These are phyloP conservation scores for Cryptosporidium sp. DNA, from an alignment of 169 alveolate species.

Conservation along the genomic window DNA sequence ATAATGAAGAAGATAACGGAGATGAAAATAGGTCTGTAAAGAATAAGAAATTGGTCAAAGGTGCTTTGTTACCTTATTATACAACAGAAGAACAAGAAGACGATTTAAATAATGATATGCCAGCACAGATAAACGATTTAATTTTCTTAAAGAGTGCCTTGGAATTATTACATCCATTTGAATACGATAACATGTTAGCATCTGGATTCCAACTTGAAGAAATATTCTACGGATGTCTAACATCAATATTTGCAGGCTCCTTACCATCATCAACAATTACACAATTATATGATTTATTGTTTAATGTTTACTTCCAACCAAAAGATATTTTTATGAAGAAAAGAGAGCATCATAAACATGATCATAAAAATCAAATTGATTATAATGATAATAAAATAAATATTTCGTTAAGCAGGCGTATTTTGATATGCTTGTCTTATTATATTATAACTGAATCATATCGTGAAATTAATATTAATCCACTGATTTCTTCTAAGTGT, in stretches of 20 bases:
- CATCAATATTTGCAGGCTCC: constrained; percentile 70
- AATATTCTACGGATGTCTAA: constrained; percentile 47
- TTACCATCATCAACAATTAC: constrained; percentile 71
- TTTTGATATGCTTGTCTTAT: constrained; percentile 57
- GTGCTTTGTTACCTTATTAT: constrained; percentile 55
- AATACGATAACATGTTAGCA: constrained; percentile 72
- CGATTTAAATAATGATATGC: constrained; percentile 65
- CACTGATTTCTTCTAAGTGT: constrained; percentile 61
- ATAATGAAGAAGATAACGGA: constrained; percentile 3
- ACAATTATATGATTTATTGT: constrained; percentile 55
- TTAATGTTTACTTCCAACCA: constrained; percentile 73
- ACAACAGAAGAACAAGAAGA: constrained; percentile 66
- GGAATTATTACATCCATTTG: constrained; percentile 66
- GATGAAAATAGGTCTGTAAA: background rate
- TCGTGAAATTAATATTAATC: constrained; percentile 74
- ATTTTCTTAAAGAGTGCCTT: constrained; percentile 59
- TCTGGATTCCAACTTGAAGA: constrained; percentile 74
- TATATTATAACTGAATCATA: constrained; percentile 69
- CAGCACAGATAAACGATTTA: constrained; percentile 62
- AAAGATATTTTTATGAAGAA: constrained; percentile 41
- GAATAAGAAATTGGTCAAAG: constrained; percentile 45
- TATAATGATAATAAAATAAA: constrained; percentile 50
- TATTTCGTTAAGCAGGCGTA: constrained; percentile 52
- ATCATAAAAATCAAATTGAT: background rate
- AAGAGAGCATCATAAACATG: background rate